A percentile compares a stretch with the other conserved stretches of the same genome.
Evolutionary conservation across 2,329 filamentous ascomycete species (phyloP).

Genomic region (Paramyrothecium roridum): DNA sequence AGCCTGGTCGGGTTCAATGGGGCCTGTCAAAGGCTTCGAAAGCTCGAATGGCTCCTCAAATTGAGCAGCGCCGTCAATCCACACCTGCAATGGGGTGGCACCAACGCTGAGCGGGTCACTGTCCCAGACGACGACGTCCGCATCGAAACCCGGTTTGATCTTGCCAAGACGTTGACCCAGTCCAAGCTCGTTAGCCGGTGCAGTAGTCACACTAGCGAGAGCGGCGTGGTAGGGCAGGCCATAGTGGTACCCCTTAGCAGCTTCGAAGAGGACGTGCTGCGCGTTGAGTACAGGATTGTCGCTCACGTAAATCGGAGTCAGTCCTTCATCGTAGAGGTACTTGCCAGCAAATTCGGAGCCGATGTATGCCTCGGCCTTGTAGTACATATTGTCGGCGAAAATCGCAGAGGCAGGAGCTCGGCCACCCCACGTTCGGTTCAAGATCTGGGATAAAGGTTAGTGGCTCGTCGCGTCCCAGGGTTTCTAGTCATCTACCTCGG

Average conservation of each 20-base stretch:
- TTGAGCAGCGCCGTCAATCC: constrained; percentile 60
- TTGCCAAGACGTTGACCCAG: constrained; percentile 57
- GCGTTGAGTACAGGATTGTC: constrained; percentile 70
- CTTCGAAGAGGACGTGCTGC: constrained; percentile 66
- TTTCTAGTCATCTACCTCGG: constrained; percentile 45
- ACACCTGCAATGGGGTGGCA: constrained; percentile 58
- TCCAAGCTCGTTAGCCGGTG: constrained; percentile 56
- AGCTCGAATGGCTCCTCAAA: constrained; percentile 50
- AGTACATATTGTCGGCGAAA: constrained; percentile 71
- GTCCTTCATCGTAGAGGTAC: constrained; percentile 59
- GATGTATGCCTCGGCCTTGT: constrained; percentile 65
- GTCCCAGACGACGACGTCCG: constrained; percentile 61
- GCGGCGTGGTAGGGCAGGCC: constrained; percentile 60
- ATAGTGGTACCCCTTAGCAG: constrained; percentile 57
- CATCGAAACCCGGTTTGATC: constrained; percentile 59
- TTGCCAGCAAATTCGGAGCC: constrained; percentile 66
- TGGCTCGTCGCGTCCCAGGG: not conserved
- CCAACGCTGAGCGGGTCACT: constrained; percentile 59
- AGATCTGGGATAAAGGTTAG: constrained; percentile 32
- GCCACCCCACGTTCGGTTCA: constrained; percentile 54
- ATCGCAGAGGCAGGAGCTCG: constrained; percentile 56
- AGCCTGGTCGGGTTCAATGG: constrained; percentile 35
- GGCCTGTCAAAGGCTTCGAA: constrained; percentile 40
- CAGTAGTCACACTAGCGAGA: constrained; percentile 54
- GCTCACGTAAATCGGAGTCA: constrained; percentile 66